phyloP scores from a whole-genome alignment of 2,329 filamentous ascomycete species.

The Neopestalotiopsis rosae region DNA sequence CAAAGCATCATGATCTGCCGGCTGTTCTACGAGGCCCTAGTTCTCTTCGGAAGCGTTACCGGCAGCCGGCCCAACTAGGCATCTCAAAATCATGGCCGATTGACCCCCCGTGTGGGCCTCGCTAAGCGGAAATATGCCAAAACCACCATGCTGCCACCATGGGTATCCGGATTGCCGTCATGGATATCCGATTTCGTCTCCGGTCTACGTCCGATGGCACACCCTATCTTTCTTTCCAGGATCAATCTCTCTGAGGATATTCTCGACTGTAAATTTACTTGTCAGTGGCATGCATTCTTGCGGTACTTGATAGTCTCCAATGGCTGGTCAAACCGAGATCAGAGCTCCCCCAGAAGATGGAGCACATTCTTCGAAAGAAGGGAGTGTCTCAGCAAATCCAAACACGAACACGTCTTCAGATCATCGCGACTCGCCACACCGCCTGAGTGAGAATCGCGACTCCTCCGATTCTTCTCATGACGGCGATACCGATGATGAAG shows the following conservation, averaged over 20 bases:
- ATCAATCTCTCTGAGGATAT: not conserved
- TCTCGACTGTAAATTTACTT: not conserved
- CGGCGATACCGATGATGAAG: slow-evolving; percentile 22
- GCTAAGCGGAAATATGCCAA: slow-evolving; percentile 16
- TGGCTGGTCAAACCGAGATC: slow-evolving; percentile 26
- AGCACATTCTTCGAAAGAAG: not conserved
- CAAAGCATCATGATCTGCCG: not conserved
- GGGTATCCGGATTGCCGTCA: slow-evolving; percentile 1
- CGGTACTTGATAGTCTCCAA: slow-evolving; percentile 16
- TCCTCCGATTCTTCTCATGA: slow-evolving; percentile 22
- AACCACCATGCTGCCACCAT: not conserved
- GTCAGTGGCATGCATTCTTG: not conserved
- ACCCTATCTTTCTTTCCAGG: slow-evolving; percentile 13
- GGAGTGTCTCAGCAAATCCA: slow-evolving; percentile 18
- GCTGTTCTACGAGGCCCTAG: not conserved
- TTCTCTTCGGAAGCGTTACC: not conserved
- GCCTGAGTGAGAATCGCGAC: not conserved
- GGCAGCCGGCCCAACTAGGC: not conserved
- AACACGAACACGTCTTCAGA: slow-evolving; percentile 18
- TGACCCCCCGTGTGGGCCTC: slow-evolving; percentile 11
- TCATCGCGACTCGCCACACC: not conserved
- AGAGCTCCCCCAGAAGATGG: not conserved
- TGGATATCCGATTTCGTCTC: slow-evolving; percentile 19
- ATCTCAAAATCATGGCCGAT: not conserved
- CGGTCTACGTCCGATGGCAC: not conserved